A percentile compares a stretch with the other conserved stretches of the same genome.
phyloP scores from a whole-genome alignment of 1,284 basidiomycete genomes.

The Xerocomus nothofagi region DNA sequence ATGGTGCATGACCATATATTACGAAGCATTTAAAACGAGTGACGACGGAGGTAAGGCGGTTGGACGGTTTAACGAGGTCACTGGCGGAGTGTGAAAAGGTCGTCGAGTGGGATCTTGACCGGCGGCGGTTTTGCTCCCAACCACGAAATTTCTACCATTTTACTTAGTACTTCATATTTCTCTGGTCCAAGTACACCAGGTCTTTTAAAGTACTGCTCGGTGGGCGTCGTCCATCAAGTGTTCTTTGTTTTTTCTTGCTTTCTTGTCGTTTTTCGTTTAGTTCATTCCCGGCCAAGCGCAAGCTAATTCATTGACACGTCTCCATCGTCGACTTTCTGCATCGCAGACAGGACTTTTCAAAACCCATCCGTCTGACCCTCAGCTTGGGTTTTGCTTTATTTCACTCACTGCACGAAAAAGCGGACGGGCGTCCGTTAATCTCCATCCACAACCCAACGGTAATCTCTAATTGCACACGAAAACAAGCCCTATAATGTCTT shows the following conservation, averaged over 20 bases:
- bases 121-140: conserved; percentile 42
- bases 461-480: conserved; percentile 80
- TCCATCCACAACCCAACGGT: conserved; percentile 52
- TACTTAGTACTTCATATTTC: conserved; percentile 48
- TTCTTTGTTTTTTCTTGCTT: conserved; percentile 34
- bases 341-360: conserved; percentile 34
- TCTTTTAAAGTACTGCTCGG: conserved; percentile 34
- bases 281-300: conserved; percentile 31
- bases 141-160: conserved; percentile 42
- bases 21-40: conserved; percentile 12
- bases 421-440: conserved; percentile 38
- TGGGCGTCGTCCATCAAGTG: conserved; percentile 35
- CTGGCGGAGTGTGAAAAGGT: conserved; percentile 45
- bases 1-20: conserved; percentile 20
- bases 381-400: conserved; percentile 27
- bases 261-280: conserved; percentile 20
- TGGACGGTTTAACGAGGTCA: conserved; percentile 8
- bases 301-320: conserved; percentile 36
- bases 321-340: conserved; percentile 26
- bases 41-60: conserved; percentile 8
- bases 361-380: conserved; percentile 19
- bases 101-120: conserved; percentile 28
- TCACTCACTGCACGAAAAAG: conserved; percentile 35
- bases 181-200: conserved; percentile 38
- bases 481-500: conserved; percentile 78